Evolutionary conservation across 345 rosid genomes (phyloP), one percentile per base, ranked within the genome.

Genomic region (Moricandia moricandioides): DNA sequence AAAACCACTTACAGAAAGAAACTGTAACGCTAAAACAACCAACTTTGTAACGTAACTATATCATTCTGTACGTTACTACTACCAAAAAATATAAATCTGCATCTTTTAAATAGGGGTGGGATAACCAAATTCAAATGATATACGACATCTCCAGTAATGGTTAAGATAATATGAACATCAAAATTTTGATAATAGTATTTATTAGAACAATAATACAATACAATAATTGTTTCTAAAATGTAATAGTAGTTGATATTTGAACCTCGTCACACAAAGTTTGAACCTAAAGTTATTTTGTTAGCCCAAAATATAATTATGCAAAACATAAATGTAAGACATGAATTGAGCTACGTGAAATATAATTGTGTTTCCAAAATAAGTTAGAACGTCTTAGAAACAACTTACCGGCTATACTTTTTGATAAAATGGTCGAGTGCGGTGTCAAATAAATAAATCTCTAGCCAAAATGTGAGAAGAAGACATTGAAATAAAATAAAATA

Each of bases 1-100:
- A 43, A 71, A 51, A 52, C 67, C 10, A 71, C 27, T 49, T 21
- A 24, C 34, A 35, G 39, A 63, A 47, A 62, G 39, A 63, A 60
- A 72, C 76, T 16, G 54, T 14, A 47, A 51, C 62, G 17, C 39
- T 18, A 51, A 3, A 16, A 47, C 56, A 49, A 3, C 6, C 54
- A 14, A 47, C 18, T 14, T 47, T 47, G 54, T 43, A 43, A 43
- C 54, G 54, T 47, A 47, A 14, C 54, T 14, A 14, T 49, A 49
- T 16, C 24, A 14, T 49, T 49, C 21, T 47, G 54, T 47, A 18
- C 29, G n/a, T 54, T 21, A 24, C 29, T 55, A 10, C n/a, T 10
- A 49, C 60, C 60, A 21, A 55, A 56, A 9, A 49, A 49, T 49
- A 49, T 7, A 49, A 49, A n/a, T 45, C 14, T 49, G 10, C 13